Conservation (phyloP, 108 stramenopile genomes). For the Hondaea fermentalgiana region DNA sequence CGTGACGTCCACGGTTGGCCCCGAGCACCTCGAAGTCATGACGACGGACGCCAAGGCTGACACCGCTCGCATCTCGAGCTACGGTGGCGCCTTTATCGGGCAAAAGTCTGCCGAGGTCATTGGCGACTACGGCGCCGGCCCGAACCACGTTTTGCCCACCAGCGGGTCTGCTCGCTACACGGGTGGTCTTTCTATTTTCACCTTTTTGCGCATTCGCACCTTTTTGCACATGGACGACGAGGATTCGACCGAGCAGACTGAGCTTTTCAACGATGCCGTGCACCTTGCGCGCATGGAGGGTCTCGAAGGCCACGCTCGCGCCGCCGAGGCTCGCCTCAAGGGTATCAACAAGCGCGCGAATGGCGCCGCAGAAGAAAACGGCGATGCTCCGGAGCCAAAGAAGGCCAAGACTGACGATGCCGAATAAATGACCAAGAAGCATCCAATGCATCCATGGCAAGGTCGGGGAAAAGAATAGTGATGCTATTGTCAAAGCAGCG, state of each 20-base stretch:
- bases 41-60: conserved; percentile 66
- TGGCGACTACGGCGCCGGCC: conserved; percentile 97
- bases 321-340: conserved; percentile 64
- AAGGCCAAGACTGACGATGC: not conserved
- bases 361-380: not conserved
- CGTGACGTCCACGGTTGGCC: conserved; percentile 77
- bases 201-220: conserved; percentile 88
- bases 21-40: conserved; percentile 96
- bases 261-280: conserved; percentile 78
- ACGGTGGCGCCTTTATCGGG: conserved; percentile 93
- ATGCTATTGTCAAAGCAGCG: too few relatives aligned
- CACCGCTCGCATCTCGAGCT: conserved; percentile 64
- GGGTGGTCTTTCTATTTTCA: conserved; percentile 88
- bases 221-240: conserved; percentile 69
- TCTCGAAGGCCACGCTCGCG: conserved; percentile 90
- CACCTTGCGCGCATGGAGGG: conserved; percentile 93
- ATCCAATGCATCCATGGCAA: too few relatives aligned
- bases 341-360: not conserved
- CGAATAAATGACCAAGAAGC: too few relatives aligned
- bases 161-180: conserved; percentile 94
- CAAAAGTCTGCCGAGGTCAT: conserved; percentile 86
- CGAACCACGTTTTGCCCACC: conserved; percentile 97
- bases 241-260: conserved; percentile 37
- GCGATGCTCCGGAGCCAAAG: not conserved
- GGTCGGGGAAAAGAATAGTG: too few relatives aligned